Conservation (phyloP, 176 grass and related monocot genomes). For the Paspalum vaginatum region DNA sequence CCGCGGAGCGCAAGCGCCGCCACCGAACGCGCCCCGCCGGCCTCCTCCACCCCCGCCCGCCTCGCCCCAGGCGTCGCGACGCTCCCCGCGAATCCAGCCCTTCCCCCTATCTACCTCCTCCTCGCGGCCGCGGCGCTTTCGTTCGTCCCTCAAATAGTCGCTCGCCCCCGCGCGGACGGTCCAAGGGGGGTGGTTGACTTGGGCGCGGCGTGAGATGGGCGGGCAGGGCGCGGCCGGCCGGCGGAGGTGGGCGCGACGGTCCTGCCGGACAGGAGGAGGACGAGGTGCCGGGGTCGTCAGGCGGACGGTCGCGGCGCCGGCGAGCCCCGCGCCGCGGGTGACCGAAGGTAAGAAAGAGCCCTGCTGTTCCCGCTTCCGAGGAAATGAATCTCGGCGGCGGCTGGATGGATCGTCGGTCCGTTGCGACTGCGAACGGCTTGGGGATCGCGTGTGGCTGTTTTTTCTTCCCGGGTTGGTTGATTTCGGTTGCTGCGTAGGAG, state of each 20-base stretch:
- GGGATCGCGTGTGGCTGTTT: neutral
- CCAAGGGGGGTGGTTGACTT: neutral
- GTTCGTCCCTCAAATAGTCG: conserved; percentile 37
- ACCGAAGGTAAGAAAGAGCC: conserved; percentile 29
- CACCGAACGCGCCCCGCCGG: conserved; percentile 41
- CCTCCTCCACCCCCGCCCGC: neutral
- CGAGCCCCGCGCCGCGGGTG: neutral
- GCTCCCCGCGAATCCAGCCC: conserved; percentile 37
- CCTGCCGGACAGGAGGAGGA: conserved; percentile 10
- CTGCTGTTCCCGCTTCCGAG: neutral
- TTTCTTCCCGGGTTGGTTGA: neutral
- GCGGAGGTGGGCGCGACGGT: conserved; percentile 48
- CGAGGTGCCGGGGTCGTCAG: conserved; percentile 7
- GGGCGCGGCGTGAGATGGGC: conserved; percentile 31
- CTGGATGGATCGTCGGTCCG: neutral
- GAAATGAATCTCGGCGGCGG: neutral
- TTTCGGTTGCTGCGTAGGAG: conserved; percentile 18
- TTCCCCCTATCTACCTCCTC: no score
- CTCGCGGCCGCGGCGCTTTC: no score
- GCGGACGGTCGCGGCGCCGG: conserved; percentile 16
- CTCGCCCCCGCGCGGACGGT: neutral
- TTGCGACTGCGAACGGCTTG: neutral
- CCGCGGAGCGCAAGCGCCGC: conserved; percentile 54
- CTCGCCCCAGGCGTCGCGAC: conserved; percentile 33
- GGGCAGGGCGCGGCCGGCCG: neutral